Base-by-base conservation (phyloP, 352 stramenopile species). In the Phytophthora sansomeana region DNA sequence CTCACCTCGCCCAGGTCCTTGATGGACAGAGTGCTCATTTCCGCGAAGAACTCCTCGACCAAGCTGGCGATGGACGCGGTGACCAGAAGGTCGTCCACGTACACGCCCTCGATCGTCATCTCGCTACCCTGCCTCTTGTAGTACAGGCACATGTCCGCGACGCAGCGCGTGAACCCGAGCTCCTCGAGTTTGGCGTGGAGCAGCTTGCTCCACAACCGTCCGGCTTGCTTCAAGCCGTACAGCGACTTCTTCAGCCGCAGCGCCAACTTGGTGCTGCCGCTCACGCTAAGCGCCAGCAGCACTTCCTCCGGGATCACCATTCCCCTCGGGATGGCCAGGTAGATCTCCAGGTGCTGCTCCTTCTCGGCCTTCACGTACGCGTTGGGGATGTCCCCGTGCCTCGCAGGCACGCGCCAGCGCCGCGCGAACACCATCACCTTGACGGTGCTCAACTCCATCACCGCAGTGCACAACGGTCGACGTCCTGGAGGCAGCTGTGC, bases 1-100 rank as follows among this genome's bases (percentile, higher is more conserved):
- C 44, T 44, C 2, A 60, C 69, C 2, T 47, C 14, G 2, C 68
- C 65, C 13, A 81, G 44, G 24, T 72, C 55, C 35, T 81, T 81
- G 4, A 77, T 50, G 5, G 66, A 49, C 3, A 80, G 47, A 0
- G 28, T 38, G 1, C 0, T 17, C 63, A 78, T n/a, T 72, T 0
- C 43, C 3, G 1, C 6, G 26, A 57, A 52, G 32, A 72, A 72
- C 1, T 58, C 54, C 4, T 69, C 48, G 6, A 68, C 44, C 5
- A 42, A 21, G 4, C 21, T 6, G 35, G 8, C 33, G 21, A 41
- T 49, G 5, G 68, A 68, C 0, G 43, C 63, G 0, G 59, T 77
- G 0, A 64, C 62, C 10, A 78, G 30, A 1, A 78, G 19, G 38
- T 81, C 69, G 29, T 78, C 64, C 5, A 77, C 65, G 56, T 79